Evolutionary conservation across 768 basidiomycete species (phyloP), one percentile per base, ranked within the genome.

Genomic region (Tricholoma sp.): DNA sequence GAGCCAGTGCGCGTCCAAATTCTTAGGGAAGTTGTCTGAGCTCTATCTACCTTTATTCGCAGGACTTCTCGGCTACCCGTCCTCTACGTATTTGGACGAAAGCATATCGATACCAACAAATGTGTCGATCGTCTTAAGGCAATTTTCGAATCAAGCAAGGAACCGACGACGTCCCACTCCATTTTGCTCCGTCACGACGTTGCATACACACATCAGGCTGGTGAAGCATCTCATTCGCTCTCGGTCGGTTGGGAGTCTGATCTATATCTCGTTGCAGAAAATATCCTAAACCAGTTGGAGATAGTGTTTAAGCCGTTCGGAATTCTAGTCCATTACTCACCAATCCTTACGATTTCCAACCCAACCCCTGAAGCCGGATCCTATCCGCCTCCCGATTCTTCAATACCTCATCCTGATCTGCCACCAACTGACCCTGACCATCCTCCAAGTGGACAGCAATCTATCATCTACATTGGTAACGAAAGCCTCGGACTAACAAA

Each of bases 1-100:
- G 77, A 93, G 89, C 68, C 83, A 86, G 94, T 96, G 63, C 61
- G 92, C 77, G 32, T 22, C 39, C 5, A 29, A 27, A 24, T 19
- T 32, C 11, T 56, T 16, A 46, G 31, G 5, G 12, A 6, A 19
- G 24, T 27, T 43, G 45, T 62, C n/a, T 47, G 41, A 18, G 41
- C 5, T 27, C 5, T 27, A 3, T 27, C 24, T 27, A 3, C 49
- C 29, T 32, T 57, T 45, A 50, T 34, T 16, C 37, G 11, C 57
- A 97, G 95, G 61, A 89, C 91, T 10, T 91, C 89, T 21, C 83
- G 94, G 14, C 71, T 98, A 0, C 94, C 95, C 0, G 89, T 94
- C 2, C 81, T 94, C 31, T 98, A 96, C 68, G 84, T 98, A 34
- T 94, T 98, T 66, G 93, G 93, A 0, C 85, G 86, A 63, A 84